These are phyloP conservation scores for Porcisia deanei DNA, from an alignment of 208 protist genomes.

Conservation along the genomic window DNA sequence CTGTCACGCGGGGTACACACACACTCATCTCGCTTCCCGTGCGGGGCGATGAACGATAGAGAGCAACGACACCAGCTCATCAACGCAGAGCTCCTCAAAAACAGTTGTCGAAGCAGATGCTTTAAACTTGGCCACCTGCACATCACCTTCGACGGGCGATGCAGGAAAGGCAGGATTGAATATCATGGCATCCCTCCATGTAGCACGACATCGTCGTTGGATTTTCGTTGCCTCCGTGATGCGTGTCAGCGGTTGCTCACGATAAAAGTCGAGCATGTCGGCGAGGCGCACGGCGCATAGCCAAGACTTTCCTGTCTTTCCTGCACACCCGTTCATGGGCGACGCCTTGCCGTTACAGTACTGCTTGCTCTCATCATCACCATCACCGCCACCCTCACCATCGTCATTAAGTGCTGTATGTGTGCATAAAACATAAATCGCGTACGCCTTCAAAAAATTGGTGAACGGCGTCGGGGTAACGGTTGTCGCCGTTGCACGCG, in stretches of 20 bases:
- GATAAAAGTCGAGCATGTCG: constrained; percentile 37
- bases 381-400: not conserved
- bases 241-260: constrained; percentile 26
- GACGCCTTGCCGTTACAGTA: not conserved
- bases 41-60: not conserved
- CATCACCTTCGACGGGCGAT: not conserved
- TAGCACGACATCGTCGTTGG: constrained; percentile 25
- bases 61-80: constrained; percentile 35
- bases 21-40: not conserved
- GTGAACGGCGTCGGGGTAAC: constrained; percentile 20
- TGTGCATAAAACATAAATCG: constrained; percentile 11
- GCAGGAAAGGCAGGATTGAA: constrained; percentile 2
- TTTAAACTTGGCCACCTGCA: constrained; percentile 2
- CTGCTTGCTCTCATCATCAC: not conserved
- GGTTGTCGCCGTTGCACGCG: not conserved
- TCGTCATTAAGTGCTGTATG: not conserved
- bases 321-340: too few relatives aligned
- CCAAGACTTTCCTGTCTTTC: not conserved
- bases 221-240: constrained; percentile 22
- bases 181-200: constrained; percentile 4
- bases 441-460: constrained; percentile 50
- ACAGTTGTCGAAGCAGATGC: constrained; percentile 20
- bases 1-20: not conserved
- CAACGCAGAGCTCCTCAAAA: constrained; percentile 38
- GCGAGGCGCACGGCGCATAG: not conserved